phyloP scores from a whole-genome alignment of 257 asterid species.

The Echium plantagineum region DNA sequence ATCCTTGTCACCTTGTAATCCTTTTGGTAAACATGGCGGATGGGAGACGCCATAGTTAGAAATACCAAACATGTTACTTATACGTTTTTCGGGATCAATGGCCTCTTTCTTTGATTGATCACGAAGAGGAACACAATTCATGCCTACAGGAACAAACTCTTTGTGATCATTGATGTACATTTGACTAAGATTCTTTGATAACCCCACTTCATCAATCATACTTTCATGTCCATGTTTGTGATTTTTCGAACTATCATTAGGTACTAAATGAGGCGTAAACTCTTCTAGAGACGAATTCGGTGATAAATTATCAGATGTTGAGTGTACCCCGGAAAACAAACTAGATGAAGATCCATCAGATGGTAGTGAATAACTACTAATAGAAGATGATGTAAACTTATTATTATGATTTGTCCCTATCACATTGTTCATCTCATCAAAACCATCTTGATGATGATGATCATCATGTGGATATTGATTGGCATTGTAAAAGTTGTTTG shows the following conservation, averaged over 20 bases:
- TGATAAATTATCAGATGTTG: constrained; percentile 43
- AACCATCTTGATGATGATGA: constrained; percentile 8
- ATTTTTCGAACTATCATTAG: constrained; percentile 14
- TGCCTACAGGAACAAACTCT: constrained; percentile 16
- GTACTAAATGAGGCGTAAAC: constrained; percentile 20
- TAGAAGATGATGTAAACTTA: constrained; percentile 41
- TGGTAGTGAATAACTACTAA: constrained; percentile 45
- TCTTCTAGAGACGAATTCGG: constrained; percentile 38
- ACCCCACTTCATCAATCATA: constrained; percentile 25
- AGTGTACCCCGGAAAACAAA: constrained; percentile 34
- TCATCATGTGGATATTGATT: constrained; percentile 19
- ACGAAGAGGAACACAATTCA: constrained; percentile 18
- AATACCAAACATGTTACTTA: constrained; percentile 17
- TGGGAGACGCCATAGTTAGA: constrained; percentile 25
- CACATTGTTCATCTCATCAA: constrained; percentile 18
- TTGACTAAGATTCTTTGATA: constrained; percentile 34
- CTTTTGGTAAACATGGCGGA: constrained; percentile 19
- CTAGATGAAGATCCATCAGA: constrained; percentile 62
- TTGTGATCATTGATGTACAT: constrained; percentile 40
- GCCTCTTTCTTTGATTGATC: constrained; percentile 23
- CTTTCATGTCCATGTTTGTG: constrained; percentile 15
- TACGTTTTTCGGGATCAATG: constrained; percentile 20
- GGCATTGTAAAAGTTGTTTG: constrained; percentile 26
- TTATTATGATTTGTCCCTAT: constrained; percentile 18
- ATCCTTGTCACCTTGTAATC: constrained; percentile 17